Evolutionary conservation across 2,329 filamentous ascomycete genomes (phyloP), one percentile per base, ranked within the genome.

Genomic region (Metarhizium guizhouense): DNA sequence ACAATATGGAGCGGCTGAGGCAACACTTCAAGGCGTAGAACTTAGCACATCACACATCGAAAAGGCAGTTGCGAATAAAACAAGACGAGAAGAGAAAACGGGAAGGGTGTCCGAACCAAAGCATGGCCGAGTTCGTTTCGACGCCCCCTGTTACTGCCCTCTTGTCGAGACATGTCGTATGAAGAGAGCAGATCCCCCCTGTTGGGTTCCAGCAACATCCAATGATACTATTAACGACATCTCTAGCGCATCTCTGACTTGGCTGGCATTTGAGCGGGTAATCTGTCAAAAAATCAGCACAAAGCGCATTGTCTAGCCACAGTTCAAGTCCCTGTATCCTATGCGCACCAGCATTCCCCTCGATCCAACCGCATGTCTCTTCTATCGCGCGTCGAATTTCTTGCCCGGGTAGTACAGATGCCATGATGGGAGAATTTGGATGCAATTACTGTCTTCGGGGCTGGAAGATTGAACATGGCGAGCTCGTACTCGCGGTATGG

Each of bases 341-440:
- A 14, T 36, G 18, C 47, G 42, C 54, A 62, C 60, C 55, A 3
- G 60, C 54, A 10, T 59, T 58, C 11, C 60, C 61, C 32, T 61
- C 59, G 16, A 63, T 36, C 59, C 60, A 63, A 25, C 61, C 61
- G 38, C 61, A 63, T 8, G 53, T 60, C 45, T 61, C 60, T 13
- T 38, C 16, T 14, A 40, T 32, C 3, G 18, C 13, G 10, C 30
- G 55, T 29, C 10, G 16, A 38, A 10, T 6, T 18, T 47, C 14
- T 38, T 18, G 29, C 4, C 2, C 8, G 30, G 30, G 32, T 2
- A 48, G 11, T 3, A 48, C 25, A 6, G 14, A 48, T 48, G 25
- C 25, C 45, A 48, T 48, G 11, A 16, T 30, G 13, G 11, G 20
- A 48, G 8, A 13, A 16, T 6, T 16, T 2, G 8, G 11, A 30